Conservation (phyloP, 257 asterid genomes). For the Ilex aquifolium region DNA sequence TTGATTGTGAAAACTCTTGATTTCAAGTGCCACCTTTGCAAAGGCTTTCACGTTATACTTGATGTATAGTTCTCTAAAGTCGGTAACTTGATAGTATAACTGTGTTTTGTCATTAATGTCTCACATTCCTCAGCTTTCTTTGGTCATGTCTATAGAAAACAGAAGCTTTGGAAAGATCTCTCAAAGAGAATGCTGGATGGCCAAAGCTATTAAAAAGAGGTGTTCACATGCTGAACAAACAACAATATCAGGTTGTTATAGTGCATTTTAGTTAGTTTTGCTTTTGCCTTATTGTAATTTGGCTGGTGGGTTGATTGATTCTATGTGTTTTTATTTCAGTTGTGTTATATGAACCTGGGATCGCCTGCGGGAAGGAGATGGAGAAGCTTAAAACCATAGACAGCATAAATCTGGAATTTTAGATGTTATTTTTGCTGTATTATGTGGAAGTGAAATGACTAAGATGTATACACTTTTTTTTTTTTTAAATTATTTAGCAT, state of each 20-base stretch:
- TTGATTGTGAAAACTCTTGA: too few relatives aligned
- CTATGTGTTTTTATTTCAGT: conserved; percentile 31
- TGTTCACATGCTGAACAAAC: conserved; percentile 68
- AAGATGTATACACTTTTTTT: too few relatives aligned
- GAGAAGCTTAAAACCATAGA: conserved; percentile 59
- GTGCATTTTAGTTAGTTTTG: neutral
- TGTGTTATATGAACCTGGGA: conserved; percentile 73
- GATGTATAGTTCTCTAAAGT: too few relatives aligned
- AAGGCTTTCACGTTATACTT: too few relatives aligned
- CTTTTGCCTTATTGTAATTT: neutral
- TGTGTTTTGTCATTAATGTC: too few relatives aligned
- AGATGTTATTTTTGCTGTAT: conserved; percentile 9
- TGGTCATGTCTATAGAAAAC: conserved; percentile 42
- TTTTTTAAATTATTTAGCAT: too few relatives aligned
- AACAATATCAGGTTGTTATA: conserved; percentile 62
- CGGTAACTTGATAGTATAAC: too few relatives aligned
- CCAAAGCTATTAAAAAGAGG: conserved; percentile 79
- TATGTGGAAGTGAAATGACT: too few relatives aligned
- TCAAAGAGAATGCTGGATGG: conserved; percentile 59
- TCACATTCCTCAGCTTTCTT: neutral
- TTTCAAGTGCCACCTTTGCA: too few relatives aligned
- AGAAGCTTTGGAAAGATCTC: conserved; percentile 32
- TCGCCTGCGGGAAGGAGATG: conserved; percentile 63
- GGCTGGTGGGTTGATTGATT: neutral
- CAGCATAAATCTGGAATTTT: conserved; percentile 48